Conservation (phyloP, 257 asterid genomes). For the Salvia splendens region DNA sequence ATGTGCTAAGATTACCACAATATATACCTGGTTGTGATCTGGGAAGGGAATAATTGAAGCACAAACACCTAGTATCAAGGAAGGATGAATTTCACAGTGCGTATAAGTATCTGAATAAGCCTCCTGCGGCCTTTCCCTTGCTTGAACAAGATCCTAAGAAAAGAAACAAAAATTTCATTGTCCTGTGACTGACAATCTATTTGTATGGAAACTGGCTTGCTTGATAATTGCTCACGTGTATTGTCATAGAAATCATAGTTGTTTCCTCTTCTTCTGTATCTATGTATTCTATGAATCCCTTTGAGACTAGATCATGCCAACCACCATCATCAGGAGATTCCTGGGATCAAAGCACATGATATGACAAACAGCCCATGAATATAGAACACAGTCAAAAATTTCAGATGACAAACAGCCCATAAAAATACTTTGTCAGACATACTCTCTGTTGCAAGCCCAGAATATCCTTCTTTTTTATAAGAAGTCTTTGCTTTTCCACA, state of each 20-base stretch:
- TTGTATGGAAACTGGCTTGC: conserved; percentile 11
- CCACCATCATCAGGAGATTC: conserved; percentile 93
- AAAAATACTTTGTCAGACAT: conserved; percentile 29
- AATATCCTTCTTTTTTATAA: conserved; percentile 82
- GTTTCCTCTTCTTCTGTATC: conserved; percentile 99
- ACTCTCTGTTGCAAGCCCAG: conserved; percentile 88
- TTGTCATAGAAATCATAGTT: conserved; percentile 98
- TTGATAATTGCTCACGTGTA: conserved; percentile 56
- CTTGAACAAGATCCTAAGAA: conserved; percentile 74
- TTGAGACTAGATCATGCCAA: conserved; percentile 86
- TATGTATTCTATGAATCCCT: conserved; percentile 86
- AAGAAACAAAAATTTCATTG: conserved; percentile 35
- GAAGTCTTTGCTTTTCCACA: conserved; percentile 90
- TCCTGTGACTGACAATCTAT: conserved; percentile 3
- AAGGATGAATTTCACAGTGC: conserved; percentile 97
- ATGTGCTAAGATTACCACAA: conserved; percentile 7
- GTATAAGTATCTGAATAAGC: conserved; percentile 93
- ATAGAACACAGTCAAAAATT: background rate
- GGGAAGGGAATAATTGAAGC: conserved; percentile 99
- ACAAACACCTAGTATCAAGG: conserved; percentile 94
- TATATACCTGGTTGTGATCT: conserved; percentile 90
- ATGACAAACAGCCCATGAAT: conserved; percentile 11
- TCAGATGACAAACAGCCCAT: background rate
- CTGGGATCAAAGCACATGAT: conserved; percentile 43
- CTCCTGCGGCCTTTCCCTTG: conserved; percentile 69